These are phyloP conservation scores for Stephanodiscus triporus DNA, from an alignment of 108 stramenopile species.

Conservation along the genomic window DNA sequence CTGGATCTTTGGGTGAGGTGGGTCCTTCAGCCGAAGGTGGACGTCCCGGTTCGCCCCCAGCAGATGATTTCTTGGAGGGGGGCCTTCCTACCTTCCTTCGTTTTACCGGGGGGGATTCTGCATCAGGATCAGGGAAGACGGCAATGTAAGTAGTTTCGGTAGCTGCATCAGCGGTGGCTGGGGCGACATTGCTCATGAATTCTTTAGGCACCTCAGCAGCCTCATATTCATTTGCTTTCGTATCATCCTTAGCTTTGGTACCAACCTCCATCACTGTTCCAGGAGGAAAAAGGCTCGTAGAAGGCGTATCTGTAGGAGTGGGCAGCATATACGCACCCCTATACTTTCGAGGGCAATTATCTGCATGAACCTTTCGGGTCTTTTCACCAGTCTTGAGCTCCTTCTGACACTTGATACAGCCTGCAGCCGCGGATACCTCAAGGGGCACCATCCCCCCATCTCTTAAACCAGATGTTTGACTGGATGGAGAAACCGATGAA, in stretches of 20 bases:
- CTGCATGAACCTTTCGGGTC: constrained; percentile 26
- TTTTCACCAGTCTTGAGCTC: constrained; percentile 31
- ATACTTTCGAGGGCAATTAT: constrained; percentile 27
- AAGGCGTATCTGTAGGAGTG: not conserved
- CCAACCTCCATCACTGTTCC: not conserved
- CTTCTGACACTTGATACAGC: constrained; percentile 27
- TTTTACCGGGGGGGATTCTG: not conserved
- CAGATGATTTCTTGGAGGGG: constrained; percentile 8
- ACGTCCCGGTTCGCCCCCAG: not conserved
- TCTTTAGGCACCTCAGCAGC: not conserved
- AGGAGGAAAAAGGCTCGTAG: not conserved
- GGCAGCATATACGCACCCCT: constrained; percentile 14
- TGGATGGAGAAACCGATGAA: not conserved
- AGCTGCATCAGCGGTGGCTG: not conserved
- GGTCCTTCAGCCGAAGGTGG: not conserved
- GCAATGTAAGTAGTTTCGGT: not conserved
- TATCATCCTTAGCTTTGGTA: not conserved
- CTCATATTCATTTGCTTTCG: not conserved
- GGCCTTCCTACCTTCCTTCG: constrained; percentile 9
- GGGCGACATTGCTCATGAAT: not conserved
- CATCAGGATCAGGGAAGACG: not conserved
- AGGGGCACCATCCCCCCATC: constrained; percentile 20
- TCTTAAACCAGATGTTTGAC: not conserved
- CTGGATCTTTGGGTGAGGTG: not conserved
- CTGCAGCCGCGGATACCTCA: constrained; percentile 21